Percentiles rank a stretch among this genome's conserved stretches.
Evolutionary conservation across 345 rosid species (phyloP).

Genomic region (Dimocarpus longan): DNA sequence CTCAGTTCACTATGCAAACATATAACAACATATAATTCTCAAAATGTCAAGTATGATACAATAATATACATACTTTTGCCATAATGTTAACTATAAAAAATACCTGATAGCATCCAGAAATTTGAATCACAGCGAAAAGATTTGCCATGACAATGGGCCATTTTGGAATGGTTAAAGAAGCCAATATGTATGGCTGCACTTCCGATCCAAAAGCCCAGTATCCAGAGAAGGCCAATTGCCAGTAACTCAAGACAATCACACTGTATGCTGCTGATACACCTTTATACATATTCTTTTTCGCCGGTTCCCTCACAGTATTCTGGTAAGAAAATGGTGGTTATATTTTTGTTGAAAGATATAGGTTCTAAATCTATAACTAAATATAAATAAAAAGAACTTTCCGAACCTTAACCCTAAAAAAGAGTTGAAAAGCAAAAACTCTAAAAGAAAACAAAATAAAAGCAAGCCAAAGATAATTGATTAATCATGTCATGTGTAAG

Average conservation of each 20-base stretch:
- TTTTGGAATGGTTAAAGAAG: constrained; percentile 45
- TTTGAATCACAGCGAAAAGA: constrained; percentile 51
- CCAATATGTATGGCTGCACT: constrained; percentile 49
- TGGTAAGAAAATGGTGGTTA: constrained; percentile 15
- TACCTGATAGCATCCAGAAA: constrained; percentile 64
- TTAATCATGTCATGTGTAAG: neutral
- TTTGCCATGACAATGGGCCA: constrained; percentile 62
- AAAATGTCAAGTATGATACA: neutral
- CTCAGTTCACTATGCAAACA: neutral
- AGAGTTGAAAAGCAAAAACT: neutral
- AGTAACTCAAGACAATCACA: constrained; percentile 41
- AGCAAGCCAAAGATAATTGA: neutral
- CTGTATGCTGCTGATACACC: constrained; percentile 53
- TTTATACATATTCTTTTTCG: constrained; percentile 48
- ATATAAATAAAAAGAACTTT: neutral
- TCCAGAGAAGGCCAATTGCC: constrained; percentile 55
- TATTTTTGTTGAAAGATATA: neutral
- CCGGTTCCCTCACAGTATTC: constrained; percentile 50
- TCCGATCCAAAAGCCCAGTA: constrained; percentile 62
- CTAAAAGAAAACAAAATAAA: neutral
- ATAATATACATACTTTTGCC: neutral
- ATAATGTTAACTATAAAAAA: neutral
- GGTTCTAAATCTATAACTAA: neutral
- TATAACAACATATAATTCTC: neutral
- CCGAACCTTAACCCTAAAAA: neutral